phyloP scores from a whole-genome alignment of 176 grass and related monocot species.

The Aegilops longissima region DNA sequence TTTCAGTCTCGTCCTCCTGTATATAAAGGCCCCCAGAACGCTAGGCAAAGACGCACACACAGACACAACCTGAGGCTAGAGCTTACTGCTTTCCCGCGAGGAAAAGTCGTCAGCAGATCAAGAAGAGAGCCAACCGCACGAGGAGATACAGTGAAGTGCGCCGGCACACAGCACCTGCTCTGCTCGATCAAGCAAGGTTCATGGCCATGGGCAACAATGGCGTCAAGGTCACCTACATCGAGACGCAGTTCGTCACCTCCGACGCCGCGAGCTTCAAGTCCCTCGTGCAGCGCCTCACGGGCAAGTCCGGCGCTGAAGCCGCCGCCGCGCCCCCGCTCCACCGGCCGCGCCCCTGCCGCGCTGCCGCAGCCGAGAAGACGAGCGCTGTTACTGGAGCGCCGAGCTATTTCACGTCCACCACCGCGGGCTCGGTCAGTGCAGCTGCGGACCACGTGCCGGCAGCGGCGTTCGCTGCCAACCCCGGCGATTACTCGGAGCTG shows the following conservation, averaged over 20 bases:
- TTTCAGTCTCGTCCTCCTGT: no score
- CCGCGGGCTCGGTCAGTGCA: neutral
- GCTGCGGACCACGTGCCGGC: neutral
- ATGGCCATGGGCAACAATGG: constrained; percentile 21
- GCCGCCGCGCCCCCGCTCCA: neutral
- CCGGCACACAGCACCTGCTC: no score
- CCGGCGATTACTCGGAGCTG: neutral
- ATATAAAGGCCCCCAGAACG: neutral
- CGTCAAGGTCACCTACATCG: constrained; percentile 53
- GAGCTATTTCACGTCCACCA: neutral
- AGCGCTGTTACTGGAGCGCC: neutral
- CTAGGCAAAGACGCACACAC: neutral
- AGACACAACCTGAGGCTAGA: neutral
- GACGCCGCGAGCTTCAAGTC: constrained; percentile 50
- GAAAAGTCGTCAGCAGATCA: neutral
- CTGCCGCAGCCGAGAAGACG: neutral
- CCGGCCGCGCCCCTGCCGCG: neutral
- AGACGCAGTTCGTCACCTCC: constrained; percentile 51
- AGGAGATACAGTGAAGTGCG: neutral
- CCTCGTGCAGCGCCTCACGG: constrained; percentile 57
- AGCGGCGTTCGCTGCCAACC: neutral
- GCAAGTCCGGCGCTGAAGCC: neutral
- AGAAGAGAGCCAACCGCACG: neutral
- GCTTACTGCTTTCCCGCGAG: neutral
- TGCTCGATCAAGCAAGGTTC: neutral